Evolutionary conservation across 1,284 basidiomycete genomes (phyloP), one percentile per base, ranked within the genome.

Genomic region (Earliella scabrosa): DNA sequence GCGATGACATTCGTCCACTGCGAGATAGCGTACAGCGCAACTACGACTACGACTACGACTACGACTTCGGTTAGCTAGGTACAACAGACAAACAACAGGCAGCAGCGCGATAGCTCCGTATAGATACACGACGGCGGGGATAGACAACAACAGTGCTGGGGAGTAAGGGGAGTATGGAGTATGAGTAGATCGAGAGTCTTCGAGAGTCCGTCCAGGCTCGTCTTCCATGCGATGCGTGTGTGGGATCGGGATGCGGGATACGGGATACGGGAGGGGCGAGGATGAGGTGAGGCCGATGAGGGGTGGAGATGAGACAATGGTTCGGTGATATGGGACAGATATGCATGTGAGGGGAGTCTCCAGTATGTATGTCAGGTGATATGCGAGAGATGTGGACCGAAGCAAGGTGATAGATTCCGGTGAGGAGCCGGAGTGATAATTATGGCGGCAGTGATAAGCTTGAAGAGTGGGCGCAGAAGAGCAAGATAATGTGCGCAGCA

Each of bases 121-220:
- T 54, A 54, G 55, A 58, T 58, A 58, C 56, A 58, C 45, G 29
- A 48, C 11, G 16, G 11, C 6, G 4, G 4, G 11, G 23, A 2
- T 39, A 23, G 34, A 21, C 35, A 29, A 43, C 35, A 27, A n/a
- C 23, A 32, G 26, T 18, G 38, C n/a, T 36, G 3, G n/a, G n/a
- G n/a, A n/a, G n/a, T n/a, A n/a, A n/a, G n/a, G n/a, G n/a, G n/a
- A n/a, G n/a, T n/a, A n/a, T n/a, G n/a, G n/a, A n/a, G n/a, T n/a
- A n/a, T n/a, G n/a, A n/a, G n/a, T n/a, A 39, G 27, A 43, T 46
- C 44, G 32, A 53, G 13, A 31, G 6, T 13, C n/a, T n/a, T n/a
- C 7, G 6, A 31, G 43, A 50, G 50, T 56, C 50, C 54, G 43
- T 56, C 51, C n/a, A 29, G 54, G 54, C 36, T 52, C 54, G 36